A percentile compares a stretch with the other conserved stretches of the same genome.
phyloP scores from a whole-genome alignment of 208 protist genomes.

The Endotrypanum monterogeii region DNA sequence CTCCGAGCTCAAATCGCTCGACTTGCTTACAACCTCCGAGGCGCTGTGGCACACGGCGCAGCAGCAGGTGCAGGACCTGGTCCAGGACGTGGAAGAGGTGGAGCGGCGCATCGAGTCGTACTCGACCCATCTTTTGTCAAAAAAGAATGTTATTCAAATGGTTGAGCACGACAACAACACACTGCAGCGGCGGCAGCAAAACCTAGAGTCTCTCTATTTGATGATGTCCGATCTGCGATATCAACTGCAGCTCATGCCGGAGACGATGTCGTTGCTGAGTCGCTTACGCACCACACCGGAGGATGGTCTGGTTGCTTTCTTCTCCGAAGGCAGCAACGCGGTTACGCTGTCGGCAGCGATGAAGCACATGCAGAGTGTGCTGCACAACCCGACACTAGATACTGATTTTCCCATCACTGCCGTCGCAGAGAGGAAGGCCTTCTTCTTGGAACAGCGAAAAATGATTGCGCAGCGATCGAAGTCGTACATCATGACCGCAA shows the following conservation, averaged over 20 bases:
- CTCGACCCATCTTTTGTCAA: slow-evolving; percentile 73
- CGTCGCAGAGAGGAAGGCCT: slow-evolving; percentile 70
- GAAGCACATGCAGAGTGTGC: slow-evolving; percentile 69
- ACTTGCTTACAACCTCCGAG: slow-evolving; percentile 59
- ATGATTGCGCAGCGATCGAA: slow-evolving; percentile 76
- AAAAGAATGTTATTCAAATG: slow-evolving; percentile 74
- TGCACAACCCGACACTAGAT: slow-evolving; percentile 69
- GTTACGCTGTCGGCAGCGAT: slow-evolving; percentile 60
- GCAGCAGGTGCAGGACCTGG: slow-evolving; percentile 54
- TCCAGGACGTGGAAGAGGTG: slow-evolving; percentile 74
- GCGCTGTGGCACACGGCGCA: slow-evolving; percentile 55
- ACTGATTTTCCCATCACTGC: slow-evolving; percentile 84
- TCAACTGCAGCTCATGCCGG: slow-evolving; percentile 62
- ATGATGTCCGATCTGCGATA: slow-evolving; percentile 65
- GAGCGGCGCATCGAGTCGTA: slow-evolving; percentile 78
- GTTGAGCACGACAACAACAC: slow-evolving; percentile 89
- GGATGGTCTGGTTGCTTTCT: slow-evolving; percentile 54
- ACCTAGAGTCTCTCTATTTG: slow-evolving; percentile 67
- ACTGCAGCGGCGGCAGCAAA: slow-evolving; percentile 77
- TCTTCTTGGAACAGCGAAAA: slow-evolving; percentile 72
- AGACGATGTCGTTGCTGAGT: slow-evolving; percentile 42
- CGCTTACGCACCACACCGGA: slow-evolving; percentile 50
- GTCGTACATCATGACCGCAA: slow-evolving; percentile 62
- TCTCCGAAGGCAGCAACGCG: slow-evolving; percentile 72
- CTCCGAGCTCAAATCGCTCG: slow-evolving; percentile 72